A percentile compares a stretch with the other conserved stretches of the same genome.
Conservation (phyloP, 257 asterid species). For the Cordia subcordata region DNA sequence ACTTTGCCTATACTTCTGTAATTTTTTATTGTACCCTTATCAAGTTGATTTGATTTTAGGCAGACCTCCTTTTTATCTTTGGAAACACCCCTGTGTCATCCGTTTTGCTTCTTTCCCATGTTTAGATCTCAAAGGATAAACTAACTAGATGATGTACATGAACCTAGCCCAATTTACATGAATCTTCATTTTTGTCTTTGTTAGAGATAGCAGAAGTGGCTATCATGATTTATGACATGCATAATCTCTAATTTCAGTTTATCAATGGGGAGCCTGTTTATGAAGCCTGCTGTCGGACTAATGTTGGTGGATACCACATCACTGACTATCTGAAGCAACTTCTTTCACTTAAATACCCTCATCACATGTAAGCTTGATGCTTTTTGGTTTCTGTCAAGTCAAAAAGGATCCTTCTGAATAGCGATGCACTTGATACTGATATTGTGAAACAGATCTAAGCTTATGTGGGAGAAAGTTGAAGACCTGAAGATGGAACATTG, state of each 20-base stretch:
- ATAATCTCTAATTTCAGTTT: slow-evolving; percentile 50
- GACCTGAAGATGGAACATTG: slow-evolving; percentile 98
- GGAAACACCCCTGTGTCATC: too few relatives aligned
- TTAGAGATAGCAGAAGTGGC: not conserved
- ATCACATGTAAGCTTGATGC: slow-evolving; percentile 70
- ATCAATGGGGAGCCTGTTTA: slow-evolving; percentile 88
- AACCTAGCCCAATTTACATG: too few relatives aligned
- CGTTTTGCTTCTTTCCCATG: too few relatives aligned
- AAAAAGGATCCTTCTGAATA: slow-evolving; percentile 12
- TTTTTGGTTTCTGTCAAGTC: slow-evolving; percentile 8
- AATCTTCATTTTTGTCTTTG: too few relatives aligned
- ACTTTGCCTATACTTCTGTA: too few relatives aligned
- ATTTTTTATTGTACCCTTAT: too few relatives aligned
- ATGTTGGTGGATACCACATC: slow-evolving; percentile 94
- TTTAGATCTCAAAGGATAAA: too few relatives aligned
- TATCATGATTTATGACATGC: not conserved
- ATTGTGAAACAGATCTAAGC: slow-evolving; percentile 57
- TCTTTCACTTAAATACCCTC: slow-evolving; percentile 95
- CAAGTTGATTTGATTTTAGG: too few relatives aligned
- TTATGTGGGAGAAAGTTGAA: slow-evolving; percentile 97
- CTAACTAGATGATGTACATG: too few relatives aligned
- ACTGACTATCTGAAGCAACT: slow-evolving; percentile 96
- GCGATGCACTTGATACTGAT: slow-evolving; percentile 15
- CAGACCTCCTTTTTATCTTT: too few relatives aligned
- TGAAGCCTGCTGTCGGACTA: slow-evolving; percentile 90